Percentiles rank a stretch among this genome's conserved stretches.
Conservation (phyloP, 2,329 filamentous ascomycete genomes). For the Rhinocladiella similis region DNA sequence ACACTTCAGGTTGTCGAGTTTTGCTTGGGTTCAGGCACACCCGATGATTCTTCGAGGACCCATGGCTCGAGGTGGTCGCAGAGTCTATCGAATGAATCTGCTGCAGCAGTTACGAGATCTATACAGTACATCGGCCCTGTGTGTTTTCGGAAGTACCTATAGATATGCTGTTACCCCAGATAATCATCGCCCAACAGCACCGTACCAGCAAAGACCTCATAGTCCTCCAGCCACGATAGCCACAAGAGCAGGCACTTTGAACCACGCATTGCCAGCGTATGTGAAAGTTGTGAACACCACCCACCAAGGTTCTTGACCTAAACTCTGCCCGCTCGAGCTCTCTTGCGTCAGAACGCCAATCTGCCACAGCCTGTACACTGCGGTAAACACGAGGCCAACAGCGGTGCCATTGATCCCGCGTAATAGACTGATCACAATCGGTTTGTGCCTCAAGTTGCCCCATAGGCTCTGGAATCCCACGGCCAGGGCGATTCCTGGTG, state of each 20-base stretch:
- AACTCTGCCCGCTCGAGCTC: slow-evolving; percentile 50
- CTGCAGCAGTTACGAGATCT: too few species aligned
- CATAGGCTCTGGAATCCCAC: slow-evolving; percentile 51
- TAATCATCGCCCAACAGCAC: slow-evolving; percentile 35
- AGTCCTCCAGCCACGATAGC: slow-evolving; percentile 49
- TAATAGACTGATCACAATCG: slow-evolving; percentile 51
- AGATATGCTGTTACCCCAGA: not conserved
- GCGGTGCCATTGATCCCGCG: slow-evolving; percentile 61
- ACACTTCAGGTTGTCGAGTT: too few species aligned
- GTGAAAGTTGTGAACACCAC: slow-evolving; percentile 57
- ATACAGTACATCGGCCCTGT: too few species aligned
- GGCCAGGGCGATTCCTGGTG: slow-evolving; percentile 48
- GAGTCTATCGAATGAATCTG: too few species aligned
- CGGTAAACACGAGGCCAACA: slow-evolving; percentile 63
- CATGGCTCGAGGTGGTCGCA: too few species aligned
- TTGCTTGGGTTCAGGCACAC: too few species aligned
- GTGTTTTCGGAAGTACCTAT: too few species aligned
- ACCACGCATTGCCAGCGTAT: slow-evolving; percentile 52
- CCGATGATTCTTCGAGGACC: too few species aligned
- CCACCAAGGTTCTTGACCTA: slow-evolving; percentile 64
- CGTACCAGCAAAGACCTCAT: slow-evolving; percentile 52
- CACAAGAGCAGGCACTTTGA: slow-evolving; percentile 44
- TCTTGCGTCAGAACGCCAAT: slow-evolving; percentile 59
- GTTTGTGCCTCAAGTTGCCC: slow-evolving; percentile 48
- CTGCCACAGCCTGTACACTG: slow-evolving; percentile 64